Conservation (phyloP, 78 protist species). For the Acrasis kona region DNA sequence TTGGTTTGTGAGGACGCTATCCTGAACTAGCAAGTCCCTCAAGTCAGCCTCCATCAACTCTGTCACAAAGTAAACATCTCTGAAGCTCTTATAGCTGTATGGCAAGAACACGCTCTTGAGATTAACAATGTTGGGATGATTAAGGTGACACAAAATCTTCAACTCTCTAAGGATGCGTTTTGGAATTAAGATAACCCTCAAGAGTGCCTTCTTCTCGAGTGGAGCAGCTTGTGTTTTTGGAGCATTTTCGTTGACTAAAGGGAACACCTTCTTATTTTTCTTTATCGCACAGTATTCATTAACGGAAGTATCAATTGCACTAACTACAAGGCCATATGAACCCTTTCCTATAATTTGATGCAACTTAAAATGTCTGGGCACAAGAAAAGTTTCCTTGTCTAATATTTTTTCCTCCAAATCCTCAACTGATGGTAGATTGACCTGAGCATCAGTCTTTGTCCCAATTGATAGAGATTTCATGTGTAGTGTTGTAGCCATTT, state of each 20-base stretch:
- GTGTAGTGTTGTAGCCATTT: too few relatives aligned
- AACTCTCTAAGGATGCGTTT: slow-evolving; percentile 94
- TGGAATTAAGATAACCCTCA: too few relatives aligned
- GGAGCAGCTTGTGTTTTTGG: slow-evolving; percentile 73
- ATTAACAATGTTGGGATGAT: slow-evolving; percentile 14
- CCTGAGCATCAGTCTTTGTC: too few relatives aligned
- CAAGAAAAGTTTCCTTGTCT: too few relatives aligned
- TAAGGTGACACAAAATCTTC: slow-evolving; percentile 53
- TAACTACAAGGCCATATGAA: slow-evolving; percentile 9
- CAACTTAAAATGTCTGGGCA: neutral
- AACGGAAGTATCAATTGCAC: neutral
- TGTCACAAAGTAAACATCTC: slow-evolving; percentile 60
- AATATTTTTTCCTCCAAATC: too few relatives aligned
- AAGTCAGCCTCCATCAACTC: slow-evolving; percentile 96
- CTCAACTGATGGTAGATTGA: too few relatives aligned
- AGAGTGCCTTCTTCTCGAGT: too few relatives aligned
- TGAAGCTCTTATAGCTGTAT: neutral
- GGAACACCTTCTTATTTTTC: slow-evolving; percentile 69
- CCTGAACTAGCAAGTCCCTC: slow-evolving; percentile 68
- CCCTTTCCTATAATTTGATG: slow-evolving; percentile 18
- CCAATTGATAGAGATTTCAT: too few relatives aligned
- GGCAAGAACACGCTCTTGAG: slow-evolving; percentile 14
- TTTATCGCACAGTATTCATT: neutral
- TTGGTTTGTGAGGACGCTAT: slow-evolving; percentile 75
- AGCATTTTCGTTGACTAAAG: slow-evolving; percentile 68